These are phyloP conservation scores for Globisporangium nodosum DNA, from an alignment of 352 stramenopile species.

Conservation along the genomic window DNA sequence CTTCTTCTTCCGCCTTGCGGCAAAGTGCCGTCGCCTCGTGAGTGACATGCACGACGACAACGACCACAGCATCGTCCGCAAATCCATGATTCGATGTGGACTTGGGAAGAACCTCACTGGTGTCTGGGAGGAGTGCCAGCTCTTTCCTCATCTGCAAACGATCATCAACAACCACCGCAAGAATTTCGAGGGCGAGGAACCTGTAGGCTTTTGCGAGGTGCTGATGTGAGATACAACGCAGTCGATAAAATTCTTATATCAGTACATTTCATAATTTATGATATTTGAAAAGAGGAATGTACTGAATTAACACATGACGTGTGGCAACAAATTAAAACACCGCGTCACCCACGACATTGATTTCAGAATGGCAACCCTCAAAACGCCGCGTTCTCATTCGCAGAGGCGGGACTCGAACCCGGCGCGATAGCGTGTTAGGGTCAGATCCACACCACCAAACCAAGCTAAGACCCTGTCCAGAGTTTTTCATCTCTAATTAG, in stretches of 20 bases:
- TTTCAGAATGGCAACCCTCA: neutral
- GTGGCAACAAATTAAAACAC: neutral
- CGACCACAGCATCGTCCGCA: slow-evolving; percentile 9
- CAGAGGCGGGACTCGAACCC: neutral
- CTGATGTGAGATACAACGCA: neutral
- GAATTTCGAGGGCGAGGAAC: slow-evolving; percentile 9
- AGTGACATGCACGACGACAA: slow-evolving; percentile 10
- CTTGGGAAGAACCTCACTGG: slow-evolving; percentile 10
- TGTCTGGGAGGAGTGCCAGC: slow-evolving; percentile 12
- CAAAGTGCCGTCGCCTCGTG: slow-evolving; percentile 3
- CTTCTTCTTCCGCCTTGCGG: slow-evolving; percentile 6
- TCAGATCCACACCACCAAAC: neutral
- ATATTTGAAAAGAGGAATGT: no score
- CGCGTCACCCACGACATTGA: neutral
- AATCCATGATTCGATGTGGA: slow-evolving; percentile 16
- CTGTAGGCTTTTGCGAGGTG: slow-evolving; percentile 7
- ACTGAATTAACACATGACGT: no score
- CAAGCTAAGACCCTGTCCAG: neutral
- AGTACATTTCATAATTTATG: no score
- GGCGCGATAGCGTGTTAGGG: neutral
- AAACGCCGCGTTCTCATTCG: neutral
- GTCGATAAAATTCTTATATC: no score
- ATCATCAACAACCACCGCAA: slow-evolving; percentile 7
- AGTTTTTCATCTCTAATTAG: neutral
- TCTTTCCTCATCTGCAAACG: slow-evolving; percentile 9